These are phyloP conservation scores for Rhizoclosmatium globosum DNA, from an alignment of 192 early-diverging fungal genomes.

Conservation along the genomic window DNA sequence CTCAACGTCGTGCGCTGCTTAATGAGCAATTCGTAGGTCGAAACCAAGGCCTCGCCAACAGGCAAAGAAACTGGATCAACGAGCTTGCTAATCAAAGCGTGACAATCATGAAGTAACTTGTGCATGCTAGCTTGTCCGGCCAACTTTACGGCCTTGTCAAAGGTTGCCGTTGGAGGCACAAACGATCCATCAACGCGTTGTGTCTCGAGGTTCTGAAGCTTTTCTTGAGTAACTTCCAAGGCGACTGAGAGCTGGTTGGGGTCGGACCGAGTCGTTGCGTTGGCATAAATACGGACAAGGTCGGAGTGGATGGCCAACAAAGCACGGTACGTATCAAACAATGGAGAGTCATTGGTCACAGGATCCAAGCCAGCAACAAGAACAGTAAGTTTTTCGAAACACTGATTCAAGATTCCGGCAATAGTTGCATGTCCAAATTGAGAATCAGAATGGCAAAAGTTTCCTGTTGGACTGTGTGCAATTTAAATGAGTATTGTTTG, in stretches of 20 bases:
- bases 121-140: conserved; percentile 35
- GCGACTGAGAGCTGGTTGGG: conserved; percentile 19
- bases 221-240: not conserved
- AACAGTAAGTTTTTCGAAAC: conserved; percentile 28
- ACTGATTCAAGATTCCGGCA: conserved; percentile 29
- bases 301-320: conserved; percentile 25
- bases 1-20: conserved; percentile 26
- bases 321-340: conserved; percentile 23
- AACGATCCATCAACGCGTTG: conserved; percentile 25
- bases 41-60: conserved; percentile 34
- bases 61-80: conserved; percentile 37
- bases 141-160: conserved; percentile 23
- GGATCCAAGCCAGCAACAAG: conserved; percentile 33
- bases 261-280: conserved; percentile 1
- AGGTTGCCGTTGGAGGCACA: not conserved
- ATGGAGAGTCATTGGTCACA: conserved; percentile 13
- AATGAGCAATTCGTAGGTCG: conserved; percentile 35
- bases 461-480: conserved; percentile 23
- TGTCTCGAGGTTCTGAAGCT: conserved; percentile 10
- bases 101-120: conserved; percentile 33
- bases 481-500: not conserved
- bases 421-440: conserved; percentile 36
- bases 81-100: conserved; percentile 20
- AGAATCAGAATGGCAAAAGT: conserved; percentile 5
- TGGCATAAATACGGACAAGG: conserved; percentile 1